Evolutionary conservation across 805 yeast species (phyloP), one percentile per base, ranked within the genome.

Genomic region (Saccharomycopsis schoenii): DNA sequence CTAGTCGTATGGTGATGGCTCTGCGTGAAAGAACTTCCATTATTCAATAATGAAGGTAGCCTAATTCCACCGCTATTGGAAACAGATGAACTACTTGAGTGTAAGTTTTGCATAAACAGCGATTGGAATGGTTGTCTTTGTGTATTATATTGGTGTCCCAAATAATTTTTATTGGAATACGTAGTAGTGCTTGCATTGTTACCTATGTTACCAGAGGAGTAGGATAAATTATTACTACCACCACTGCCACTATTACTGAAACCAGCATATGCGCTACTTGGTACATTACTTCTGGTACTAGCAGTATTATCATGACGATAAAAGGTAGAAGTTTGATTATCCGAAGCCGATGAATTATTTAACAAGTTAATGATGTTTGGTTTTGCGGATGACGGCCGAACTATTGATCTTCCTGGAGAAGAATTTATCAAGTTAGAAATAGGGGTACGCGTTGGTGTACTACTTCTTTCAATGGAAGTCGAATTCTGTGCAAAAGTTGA

Each of bases 331-430:
- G 14, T 34, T 47, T 21, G 52, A n/a, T 21, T 42, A 24, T 50
- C 50, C 4, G 50, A 43, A 51, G 15, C 47, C 12, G 56, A 17
- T 19, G 43, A 37, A 39, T 21, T 59, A 36, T 62, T 62, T 34
- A 62, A 56, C 19, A 62, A 51, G 25, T 56, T 62, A 41, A 61
- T 37, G 19, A 62, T 62, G 24, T 61, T 55, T 4, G 61, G 60
- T 40, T 51, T 56, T 15, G 58, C 47, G 11, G 41, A 29, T n/a
- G 56, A 24, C 15, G 39, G 56, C 9, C 39, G 56, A 52, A 21
- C 41, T 29, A 29, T 52, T n/a, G 58, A 41, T 14, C 37, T 42
- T 17, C 19, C 58, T 9, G 58, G 40, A 2, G 56, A 52, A 8
- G 56, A 52, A 17, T 52, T 36, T 4, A 36, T 52, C 10, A 52